phyloP scores from a whole-genome alignment of 768 basidiomycete genomes.

The Udeniomyces megalosporus region DNA sequence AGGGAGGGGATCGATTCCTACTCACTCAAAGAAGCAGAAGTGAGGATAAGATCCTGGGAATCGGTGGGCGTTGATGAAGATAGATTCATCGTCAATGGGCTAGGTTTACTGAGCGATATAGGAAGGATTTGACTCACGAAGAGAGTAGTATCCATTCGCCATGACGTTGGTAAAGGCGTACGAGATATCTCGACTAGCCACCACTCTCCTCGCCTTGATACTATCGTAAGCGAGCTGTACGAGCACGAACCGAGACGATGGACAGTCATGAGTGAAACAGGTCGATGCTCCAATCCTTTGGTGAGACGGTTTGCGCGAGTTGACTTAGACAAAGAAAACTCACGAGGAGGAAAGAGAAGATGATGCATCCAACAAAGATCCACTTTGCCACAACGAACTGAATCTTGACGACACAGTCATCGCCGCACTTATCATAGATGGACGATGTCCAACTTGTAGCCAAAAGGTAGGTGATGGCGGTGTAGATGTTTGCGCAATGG shows the following conservation, averaged over 20 bases:
- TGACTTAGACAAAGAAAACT: conserved; percentile 24
- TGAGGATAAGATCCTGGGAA: conserved; percentile 75
- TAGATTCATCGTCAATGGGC: not conserved
- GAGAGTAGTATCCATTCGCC: conserved; percentile 90
- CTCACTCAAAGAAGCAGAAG: conserved; percentile 68
- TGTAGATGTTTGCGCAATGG: conserved; percentile 94
- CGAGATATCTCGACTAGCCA: conserved; percentile 87
- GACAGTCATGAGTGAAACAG: not conserved
- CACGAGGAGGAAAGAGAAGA: conserved; percentile 90
- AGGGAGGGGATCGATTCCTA: too few species aligned
- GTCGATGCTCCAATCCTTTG: not conserved
- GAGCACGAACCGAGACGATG: not conserved
- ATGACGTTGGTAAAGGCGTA: conserved; percentile 97
- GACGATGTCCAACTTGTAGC: conserved; percentile 79
- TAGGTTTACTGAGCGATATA: too few species aligned
- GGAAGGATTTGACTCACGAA: conserved; percentile 43
- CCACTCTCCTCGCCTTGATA: conserved; percentile 81
- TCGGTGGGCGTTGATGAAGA: not conserved
- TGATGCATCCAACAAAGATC: conserved; percentile 96
- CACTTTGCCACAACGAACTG: conserved; percentile 81
- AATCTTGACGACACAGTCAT: conserved; percentile 61
- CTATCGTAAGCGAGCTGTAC: conserved; percentile 77
- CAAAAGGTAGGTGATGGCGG: conserved; percentile 88
- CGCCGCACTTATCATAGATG: conserved; percentile 60
- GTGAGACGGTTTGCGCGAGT: not conserved